Evolutionary conservation across 495 filamentous ascomycete species (phyloP).

Genomic region (Penicillium paradoxum): DNA sequence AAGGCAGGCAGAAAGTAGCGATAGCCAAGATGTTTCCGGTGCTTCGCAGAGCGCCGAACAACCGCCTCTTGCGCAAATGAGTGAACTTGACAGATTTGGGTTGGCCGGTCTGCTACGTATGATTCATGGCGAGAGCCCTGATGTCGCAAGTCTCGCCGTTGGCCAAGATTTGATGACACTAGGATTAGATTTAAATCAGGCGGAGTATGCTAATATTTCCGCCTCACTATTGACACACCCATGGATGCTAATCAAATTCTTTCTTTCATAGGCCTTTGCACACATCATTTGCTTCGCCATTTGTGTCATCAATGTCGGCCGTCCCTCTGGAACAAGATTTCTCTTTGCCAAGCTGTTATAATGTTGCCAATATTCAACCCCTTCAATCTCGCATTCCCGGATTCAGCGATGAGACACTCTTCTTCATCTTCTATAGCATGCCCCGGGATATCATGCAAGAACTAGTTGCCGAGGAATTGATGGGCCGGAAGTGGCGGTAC

Average conservation of each 20-base stretch:
- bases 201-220: conserved; percentile 59
- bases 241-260: conserved; percentile 18
- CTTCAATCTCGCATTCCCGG: conserved; percentile 71
- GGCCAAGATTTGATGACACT: conserved; percentile 75
- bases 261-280: conserved; percentile 47
- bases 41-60: conserved; percentile 42
- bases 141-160: conserved; percentile 67
- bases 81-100: conserved; percentile 73
- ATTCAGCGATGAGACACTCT: conserved; percentile 87
- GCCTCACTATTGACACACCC: not conserved
- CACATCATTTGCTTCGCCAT: conserved; percentile 64
- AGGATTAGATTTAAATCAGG: conserved; percentile 73
- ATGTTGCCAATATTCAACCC: conserved; percentile 78
- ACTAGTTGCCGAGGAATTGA: conserved; percentile 74
- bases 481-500: conserved; percentile 84
- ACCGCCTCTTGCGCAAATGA: conserved; percentile 68
- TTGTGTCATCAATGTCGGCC: conserved; percentile 62
- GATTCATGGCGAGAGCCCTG: conserved; percentile 72
- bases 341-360: conserved; percentile 76
- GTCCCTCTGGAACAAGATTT: conserved; percentile 71
- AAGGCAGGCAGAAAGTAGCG: conserved; percentile 35
- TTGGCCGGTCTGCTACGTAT: conserved; percentile 72
- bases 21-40: conserved; percentile 35
- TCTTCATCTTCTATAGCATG: conserved; percentile 93
- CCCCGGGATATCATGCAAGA: conserved; percentile 81